Evolutionary conservation across 805 yeast genomes (phyloP), one percentile per base, ranked within the genome.

Genomic region (Saturnispora silvae): DNA sequence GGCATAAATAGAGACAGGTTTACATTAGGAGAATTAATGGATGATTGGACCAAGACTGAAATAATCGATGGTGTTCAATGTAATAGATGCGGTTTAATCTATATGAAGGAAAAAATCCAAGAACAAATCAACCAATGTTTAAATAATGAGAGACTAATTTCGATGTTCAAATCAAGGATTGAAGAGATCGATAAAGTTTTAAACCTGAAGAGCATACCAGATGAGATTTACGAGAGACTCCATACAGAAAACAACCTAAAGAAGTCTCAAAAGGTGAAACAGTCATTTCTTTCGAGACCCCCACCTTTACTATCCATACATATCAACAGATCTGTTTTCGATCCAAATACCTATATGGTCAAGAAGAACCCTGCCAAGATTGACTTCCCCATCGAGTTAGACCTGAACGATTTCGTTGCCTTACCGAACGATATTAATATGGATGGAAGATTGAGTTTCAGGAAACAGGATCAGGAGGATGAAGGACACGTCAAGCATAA

Each of bases 51-150:
- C 5, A 68, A 72, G 40, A 83, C 87, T 28, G 98, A 89, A 53
- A 73, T 81, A 17, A 86, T 89, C 41, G 87, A 84, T 46, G 95
- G 86, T 32, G 98, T 89, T 26, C 89, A 86, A 57, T 89, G 98
- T 63, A 85, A 87, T 52, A 68, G 97, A 50, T 89, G 97, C 64
- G 89, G 94, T 3, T 64, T 89, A 46, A 56, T 57, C 20, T 77
- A 76, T 41, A 77, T 82, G 10, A 60, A 58, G 35, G 67, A 64
- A n/a, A 75, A 68, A 44, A 57, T 79, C 24, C 35, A 48, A 15
- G 62, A 56, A 13, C 68, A 69, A 43, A 36, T 68, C 4, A 47
- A 49, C 3, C 48, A 45, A 17, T 31, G 33, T 43, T 25, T 50
- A 45, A 7, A 44, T 36, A 42, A 45, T 45, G 24, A 50, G 38